Evolutionary conservation across 257 asterid species (phyloP).

Genomic region (Forsythia suspensa): DNA sequence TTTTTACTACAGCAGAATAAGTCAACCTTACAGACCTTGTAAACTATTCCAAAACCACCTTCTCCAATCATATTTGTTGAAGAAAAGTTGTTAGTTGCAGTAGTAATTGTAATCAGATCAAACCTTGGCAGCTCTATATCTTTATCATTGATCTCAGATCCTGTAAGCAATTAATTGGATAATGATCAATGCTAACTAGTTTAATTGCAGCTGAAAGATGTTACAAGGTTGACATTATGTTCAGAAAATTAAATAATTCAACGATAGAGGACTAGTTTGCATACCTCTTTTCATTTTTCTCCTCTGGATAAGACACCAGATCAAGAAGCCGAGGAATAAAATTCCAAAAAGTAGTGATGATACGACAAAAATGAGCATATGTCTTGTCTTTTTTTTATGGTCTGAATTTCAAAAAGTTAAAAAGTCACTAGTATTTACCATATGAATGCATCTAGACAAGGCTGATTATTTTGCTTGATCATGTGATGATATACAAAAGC

Average conservation of each 20-base stretch:
- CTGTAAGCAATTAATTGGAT: background rate
- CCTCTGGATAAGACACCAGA: background rate
- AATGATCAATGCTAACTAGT: background rate
- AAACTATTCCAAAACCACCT: background rate
- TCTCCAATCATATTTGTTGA: background rate
- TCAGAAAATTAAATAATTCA: too few relatives aligned
- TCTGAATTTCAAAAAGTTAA: background rate
- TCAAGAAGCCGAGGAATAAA: background rate
- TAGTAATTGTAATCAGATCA: background rate
- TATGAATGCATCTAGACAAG: too few relatives aligned
- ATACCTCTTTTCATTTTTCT: conserved; percentile 10
- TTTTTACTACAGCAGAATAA: background rate
- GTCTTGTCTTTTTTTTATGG: background rate
- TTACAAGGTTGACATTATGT: background rate
- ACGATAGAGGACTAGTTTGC: background rate
- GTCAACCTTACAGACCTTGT: background rate
- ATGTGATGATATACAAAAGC: background rate
- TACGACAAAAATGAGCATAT: background rate
- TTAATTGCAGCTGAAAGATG: background rate
- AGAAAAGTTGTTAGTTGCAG: background rate
- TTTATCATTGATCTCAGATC: background rate
- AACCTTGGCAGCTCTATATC: background rate
- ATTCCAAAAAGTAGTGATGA: background rate
- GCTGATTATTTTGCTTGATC: background rate
- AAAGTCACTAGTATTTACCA: background rate